Evolutionary conservation across 2,329 filamentous ascomycete genomes (phyloP), one percentile per base, ranked within the genome.

Genomic region (Calcarisporium arbuscula): DNA sequence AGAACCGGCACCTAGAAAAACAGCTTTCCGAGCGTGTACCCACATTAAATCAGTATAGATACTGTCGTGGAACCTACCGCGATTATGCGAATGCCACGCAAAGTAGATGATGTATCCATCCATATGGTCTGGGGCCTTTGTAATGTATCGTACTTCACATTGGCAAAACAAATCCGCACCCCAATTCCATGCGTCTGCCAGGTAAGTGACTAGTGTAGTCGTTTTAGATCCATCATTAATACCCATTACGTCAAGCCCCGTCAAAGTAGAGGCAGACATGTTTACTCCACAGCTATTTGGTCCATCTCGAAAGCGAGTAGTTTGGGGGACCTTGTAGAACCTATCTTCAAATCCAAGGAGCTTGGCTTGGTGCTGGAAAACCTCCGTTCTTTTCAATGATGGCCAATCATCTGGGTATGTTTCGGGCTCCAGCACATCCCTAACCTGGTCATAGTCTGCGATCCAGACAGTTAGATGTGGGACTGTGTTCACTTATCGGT

Each of bases 121-220:
- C 10, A 17, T 66, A 5, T 58, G 56, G 10, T 53, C 51, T 2
- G 61, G 61, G 27, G 67, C 65, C 50, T 76, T 70, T 36, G 73
- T 67, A 32, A 84, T 62, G 47, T 81, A 73, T 28, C 74, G 65
- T 3, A 82, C 80, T 51, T 84, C 77, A 40, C 77, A 78, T 45
- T 78, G 70, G 53, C 80, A 84, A 42, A 84, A 84, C 54, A 84
- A 74, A 48, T 84, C 78, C 10, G 80, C 76, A 8, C 79, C 80
- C 76, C 77, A 80, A 47, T 82, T 80, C 79, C 78, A 83, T 2
- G 80, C 78, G 52, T 84, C 80, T 7, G 74, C 68, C 7, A 84
- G 59, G 46, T 84, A 84, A 1, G 79, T 84, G 23, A 80, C 75
- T 2, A 78, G 61, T 0, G 74, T 81, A 9, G 72, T 79, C 14